phyloP scores from a whole-genome alignment of 2,329 filamentous ascomycete genomes.

The Venturiaceae sp. region DNA sequence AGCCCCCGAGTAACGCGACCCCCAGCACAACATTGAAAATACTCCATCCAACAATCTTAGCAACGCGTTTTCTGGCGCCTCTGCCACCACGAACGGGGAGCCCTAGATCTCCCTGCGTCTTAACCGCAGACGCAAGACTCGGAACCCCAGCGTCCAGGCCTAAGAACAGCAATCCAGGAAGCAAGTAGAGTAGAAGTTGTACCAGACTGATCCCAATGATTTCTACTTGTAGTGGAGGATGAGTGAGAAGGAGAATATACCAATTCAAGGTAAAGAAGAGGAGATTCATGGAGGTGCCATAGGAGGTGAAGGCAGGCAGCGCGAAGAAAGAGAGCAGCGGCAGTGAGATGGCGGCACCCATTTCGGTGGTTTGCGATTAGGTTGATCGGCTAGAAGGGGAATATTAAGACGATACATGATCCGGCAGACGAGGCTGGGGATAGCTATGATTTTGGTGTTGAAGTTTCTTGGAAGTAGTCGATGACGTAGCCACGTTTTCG shows the following conservation, averaged over 20 bases:
- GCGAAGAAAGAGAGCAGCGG: conserved; percentile 9
- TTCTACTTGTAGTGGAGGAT: conserved; percentile 8
- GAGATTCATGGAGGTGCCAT: conserved; percentile 14
- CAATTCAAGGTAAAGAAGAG: conserved; percentile 11
- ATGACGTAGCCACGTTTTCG: not conserved
- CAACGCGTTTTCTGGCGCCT: not conserved
- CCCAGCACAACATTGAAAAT: conserved; percentile 5
- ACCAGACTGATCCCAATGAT: not conserved
- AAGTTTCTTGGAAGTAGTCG: not conserved
- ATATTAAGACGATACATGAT: not conserved
- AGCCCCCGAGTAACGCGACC: conserved; percentile 32
- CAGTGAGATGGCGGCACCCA: conserved; percentile 18
- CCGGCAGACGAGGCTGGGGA: not conserved
- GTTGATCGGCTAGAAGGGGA: not conserved
- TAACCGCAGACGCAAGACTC: conserved; percentile 2
- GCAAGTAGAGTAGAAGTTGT: conserved; percentile 5
- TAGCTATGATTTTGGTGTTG: not conserved
- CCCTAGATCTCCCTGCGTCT: conserved; percentile 8
- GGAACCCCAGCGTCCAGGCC: conserved; percentile 7
- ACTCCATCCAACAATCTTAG: conserved; percentile 6
- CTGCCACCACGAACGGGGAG: conserved; percentile 3
- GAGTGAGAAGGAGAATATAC: conserved; percentile 8
- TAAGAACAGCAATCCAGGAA: conserved; percentile 6
- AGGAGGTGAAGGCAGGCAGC: conserved; percentile 27
- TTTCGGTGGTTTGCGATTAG: conserved; percentile 16